Percentiles rank a stretch among this genome's conserved stretches.
Evolutionary conservation across 305 asterid species (phyloP).

Genomic region (Fraxinus greggii): DNA sequence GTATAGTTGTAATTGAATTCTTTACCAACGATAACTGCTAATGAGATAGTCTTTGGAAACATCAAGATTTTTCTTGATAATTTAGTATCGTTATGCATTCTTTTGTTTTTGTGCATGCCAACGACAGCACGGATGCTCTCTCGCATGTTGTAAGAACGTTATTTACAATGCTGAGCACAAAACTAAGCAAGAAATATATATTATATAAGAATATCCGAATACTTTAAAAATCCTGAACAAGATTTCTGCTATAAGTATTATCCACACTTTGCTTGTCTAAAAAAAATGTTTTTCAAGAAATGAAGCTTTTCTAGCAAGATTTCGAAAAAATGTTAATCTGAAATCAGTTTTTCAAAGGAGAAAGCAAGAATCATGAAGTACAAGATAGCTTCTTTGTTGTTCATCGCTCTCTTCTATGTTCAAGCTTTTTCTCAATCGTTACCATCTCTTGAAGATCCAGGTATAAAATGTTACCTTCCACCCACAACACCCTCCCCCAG

Average conservation of each 20-base stretch:
- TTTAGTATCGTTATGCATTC: not conserved
- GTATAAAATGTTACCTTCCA: constrained; percentile 10
- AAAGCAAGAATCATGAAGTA: constrained; percentile 21
- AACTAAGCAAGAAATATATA: constrained; percentile 25
- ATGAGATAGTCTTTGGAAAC: not conserved
- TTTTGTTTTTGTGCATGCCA: not conserved
- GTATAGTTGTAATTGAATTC: too few relatives aligned
- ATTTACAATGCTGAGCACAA: not conserved
- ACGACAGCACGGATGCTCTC: not conserved
- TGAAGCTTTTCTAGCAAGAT: not conserved
- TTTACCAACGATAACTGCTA: not conserved
- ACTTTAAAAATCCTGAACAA: not conserved
- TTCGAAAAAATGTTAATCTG: not conserved
- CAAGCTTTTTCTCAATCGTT: constrained; percentile 8
- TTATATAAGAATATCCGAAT: constrained; percentile 31
- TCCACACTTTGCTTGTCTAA: constrained; percentile 12
- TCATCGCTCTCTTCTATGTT: constrained; percentile 15
- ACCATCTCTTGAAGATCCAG: constrained; percentile 39
- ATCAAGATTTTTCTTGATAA: not conserved
- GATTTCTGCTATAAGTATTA: constrained; percentile 25
- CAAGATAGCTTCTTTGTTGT: not conserved
- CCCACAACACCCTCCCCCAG: too few relatives aligned
- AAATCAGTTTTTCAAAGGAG: constrained; percentile 5
- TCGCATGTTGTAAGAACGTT: not conserved
- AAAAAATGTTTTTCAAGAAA: not conserved